A percentile compares a stretch with the other conserved stretches of the same genome.
Conservation (phyloP, 2,329 filamentous ascomycete genomes). For the Teratosphaeria epicoccoides region DNA sequence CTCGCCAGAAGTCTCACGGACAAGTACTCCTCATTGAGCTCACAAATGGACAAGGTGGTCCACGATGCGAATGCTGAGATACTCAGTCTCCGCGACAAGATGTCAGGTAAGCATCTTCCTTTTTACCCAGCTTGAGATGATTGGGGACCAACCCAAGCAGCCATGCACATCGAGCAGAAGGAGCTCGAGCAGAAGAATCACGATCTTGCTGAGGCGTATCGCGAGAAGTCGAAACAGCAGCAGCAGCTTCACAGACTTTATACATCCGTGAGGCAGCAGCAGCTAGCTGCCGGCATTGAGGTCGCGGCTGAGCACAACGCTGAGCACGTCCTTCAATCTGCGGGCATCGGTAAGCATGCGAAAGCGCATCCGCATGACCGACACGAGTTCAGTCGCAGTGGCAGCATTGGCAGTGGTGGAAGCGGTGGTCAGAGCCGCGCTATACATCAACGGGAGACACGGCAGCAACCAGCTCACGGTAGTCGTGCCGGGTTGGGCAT, state of each 20-base stretch:
- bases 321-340: slow-evolving; percentile 33
- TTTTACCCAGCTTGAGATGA: not conserved
- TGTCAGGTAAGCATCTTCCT: slow-evolving; percentile 42
- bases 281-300: slow-evolving; percentile 44
- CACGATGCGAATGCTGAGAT: slow-evolving; percentile 68
- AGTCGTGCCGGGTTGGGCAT: slow-evolving; percentile 9
- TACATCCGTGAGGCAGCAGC: slow-evolving; percentile 44
- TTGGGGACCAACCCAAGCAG: slow-evolving; percentile 24
- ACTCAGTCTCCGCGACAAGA: slow-evolving; percentile 51
- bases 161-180: slow-evolving; percentile 49
- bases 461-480: slow-evolving; percentile 5
- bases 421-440: slow-evolving; percentile 7
- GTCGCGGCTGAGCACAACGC: slow-evolving; percentile 45
- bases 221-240: slow-evolving; percentile 60
- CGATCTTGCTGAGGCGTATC: slow-evolving; percentile 55
- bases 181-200: slow-evolving; percentile 59
- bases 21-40: slow-evolving; percentile 55
- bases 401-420: slow-evolving; percentile 14
- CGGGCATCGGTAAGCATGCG: not conserved
- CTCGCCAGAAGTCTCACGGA: slow-evolving; percentile 60
- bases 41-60: slow-evolving; percentile 61
- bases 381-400: slow-evolving; percentile 7
- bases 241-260: slow-evolving; percentile 56
- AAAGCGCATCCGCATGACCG: not conserved
- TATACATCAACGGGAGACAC: slow-evolving; percentile 5